These are phyloP conservation scores for Erysimum cheiranthoides DNA, from an alignment of 345 rosid species.

Conservation along the genomic window DNA sequence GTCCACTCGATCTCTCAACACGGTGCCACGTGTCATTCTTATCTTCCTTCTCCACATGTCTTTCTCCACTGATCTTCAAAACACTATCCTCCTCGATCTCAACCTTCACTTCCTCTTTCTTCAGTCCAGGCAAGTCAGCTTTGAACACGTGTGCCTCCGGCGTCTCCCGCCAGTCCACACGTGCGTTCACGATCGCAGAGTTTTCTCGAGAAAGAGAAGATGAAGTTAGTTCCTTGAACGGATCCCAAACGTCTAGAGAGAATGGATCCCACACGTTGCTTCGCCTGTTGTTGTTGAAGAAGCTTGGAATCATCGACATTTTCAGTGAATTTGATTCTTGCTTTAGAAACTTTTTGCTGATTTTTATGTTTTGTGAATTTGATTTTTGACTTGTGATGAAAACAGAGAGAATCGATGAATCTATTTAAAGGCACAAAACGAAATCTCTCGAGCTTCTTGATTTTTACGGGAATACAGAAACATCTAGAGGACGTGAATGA, in stretches of 20 bases:
- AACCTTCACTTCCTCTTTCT: slow-evolving; percentile 53
- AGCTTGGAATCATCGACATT: slow-evolving; percentile 53
- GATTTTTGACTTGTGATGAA: neutral
- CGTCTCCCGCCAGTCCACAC: slow-evolving; percentile 48
- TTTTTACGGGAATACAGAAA: neutral
- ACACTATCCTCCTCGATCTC: slow-evolving; percentile 51
- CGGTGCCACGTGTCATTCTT: slow-evolving; percentile 48
- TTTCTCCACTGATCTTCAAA: slow-evolving; percentile 48
- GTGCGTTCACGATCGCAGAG: slow-evolving; percentile 41
- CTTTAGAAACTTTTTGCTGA: neutral
- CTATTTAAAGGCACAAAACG: neutral
- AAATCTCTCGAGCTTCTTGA: slow-evolving; percentile 28
- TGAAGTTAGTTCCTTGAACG: slow-evolving; percentile 28
- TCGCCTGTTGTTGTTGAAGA: slow-evolving; percentile 50
- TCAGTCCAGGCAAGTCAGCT: slow-evolving; percentile 46
- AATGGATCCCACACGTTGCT: slow-evolving; percentile 48
- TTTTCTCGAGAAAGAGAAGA: slow-evolving; percentile 27
- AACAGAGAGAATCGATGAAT: neutral
- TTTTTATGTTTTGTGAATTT: neutral
- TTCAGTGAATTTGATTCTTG: no score
- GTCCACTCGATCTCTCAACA: slow-evolving; percentile 41
- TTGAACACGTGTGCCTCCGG: slow-evolving; percentile 48
- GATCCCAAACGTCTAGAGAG: slow-evolving; percentile 43
- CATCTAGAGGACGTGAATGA: neutral
- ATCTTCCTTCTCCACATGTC: slow-evolving; percentile 48